These are phyloP conservation scores for Pseudonitzschia delicatissima DNA, from an alignment of 108 stramenopile species.

Conservation along the genomic window DNA sequence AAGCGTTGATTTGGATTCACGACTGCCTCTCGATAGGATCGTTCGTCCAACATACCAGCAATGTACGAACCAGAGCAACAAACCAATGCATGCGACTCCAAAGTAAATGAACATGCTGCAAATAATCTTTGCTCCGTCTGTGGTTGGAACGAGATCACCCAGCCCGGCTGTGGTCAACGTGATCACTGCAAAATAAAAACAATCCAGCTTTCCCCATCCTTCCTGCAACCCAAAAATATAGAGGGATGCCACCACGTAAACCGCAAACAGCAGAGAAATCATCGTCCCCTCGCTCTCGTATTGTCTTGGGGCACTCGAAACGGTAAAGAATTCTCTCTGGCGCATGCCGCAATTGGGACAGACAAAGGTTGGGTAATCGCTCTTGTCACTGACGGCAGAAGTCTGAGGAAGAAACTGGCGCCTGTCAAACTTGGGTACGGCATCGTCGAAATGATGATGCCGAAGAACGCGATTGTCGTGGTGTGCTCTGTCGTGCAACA, in stretches of 20 bases:
- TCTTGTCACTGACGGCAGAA: slow-evolving; percentile 15
- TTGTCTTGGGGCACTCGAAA: slow-evolving; percentile 60
- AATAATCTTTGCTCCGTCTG: slow-evolving; percentile 74
- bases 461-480: slow-evolving; percentile 4
- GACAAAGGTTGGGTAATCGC: slow-evolving; percentile 59
- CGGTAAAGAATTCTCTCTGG: slow-evolving; percentile 78
- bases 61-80: slow-evolving; percentile 87
- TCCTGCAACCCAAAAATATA: slow-evolving; percentile 85
- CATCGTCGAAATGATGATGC: slow-evolving; percentile 5
- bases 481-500: neutral
- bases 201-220: slow-evolving; percentile 84
- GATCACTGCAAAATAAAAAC: slow-evolving; percentile 87
- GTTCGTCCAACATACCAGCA: slow-evolving; percentile 76
- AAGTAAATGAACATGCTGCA: slow-evolving; percentile 89
- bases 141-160: slow-evolving; percentile 84
- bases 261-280: slow-evolving; percentile 68
- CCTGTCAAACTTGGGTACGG: slow-evolving; percentile 17
- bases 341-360: slow-evolving; percentile 81
- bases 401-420: slow-evolving; percentile 30
- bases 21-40: slow-evolving; percentile 50
- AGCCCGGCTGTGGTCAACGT: slow-evolving; percentile 77
- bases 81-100: slow-evolving; percentile 85
- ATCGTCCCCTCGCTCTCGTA: slow-evolving; percentile 69
- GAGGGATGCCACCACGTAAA: slow-evolving; percentile 72
- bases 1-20: slow-evolving; percentile 61